These are phyloP conservation scores for Aspergillus vadensis DNA, from an alignment of 2,329 filamentous ascomycete genomes.

Conservation along the genomic window DNA sequence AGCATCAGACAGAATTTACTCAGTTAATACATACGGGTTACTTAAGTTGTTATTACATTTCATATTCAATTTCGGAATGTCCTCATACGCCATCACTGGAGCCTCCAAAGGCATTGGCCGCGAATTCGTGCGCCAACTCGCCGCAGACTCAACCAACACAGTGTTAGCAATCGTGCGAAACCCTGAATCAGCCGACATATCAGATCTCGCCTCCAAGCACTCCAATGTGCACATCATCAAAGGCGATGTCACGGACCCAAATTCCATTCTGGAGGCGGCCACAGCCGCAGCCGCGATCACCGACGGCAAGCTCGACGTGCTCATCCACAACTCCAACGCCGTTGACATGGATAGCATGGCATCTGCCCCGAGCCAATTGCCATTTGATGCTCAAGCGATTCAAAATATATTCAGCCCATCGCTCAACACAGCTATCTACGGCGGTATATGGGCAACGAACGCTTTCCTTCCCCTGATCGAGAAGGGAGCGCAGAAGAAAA, in stretches of 20 bases:
- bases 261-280: conserved; percentile 40
- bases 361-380: conserved; percentile 20
- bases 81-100: conserved; percentile 41
- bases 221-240: conserved; percentile 25
- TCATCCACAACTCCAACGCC: conserved; percentile 46
- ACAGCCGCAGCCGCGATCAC: conserved; percentile 35
- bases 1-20: background rate
- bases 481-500: conserved; percentile 45
- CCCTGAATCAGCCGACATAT: conserved; percentile 24
- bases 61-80: conserved; percentile 24
- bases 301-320: conserved; percentile 43
- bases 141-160: conserved; percentile 34
- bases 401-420: conserved; percentile 23
- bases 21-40: no score
- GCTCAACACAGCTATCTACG: conserved; percentile 17
- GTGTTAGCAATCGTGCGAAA: conserved; percentile 46
- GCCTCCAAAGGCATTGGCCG: conserved; percentile 38
- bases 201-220: conserved; percentile 1
- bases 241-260: conserved; percentile 31
- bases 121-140: conserved; percentile 34
- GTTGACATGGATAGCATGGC: conserved; percentile 20
- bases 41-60: no score
- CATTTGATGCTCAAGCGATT: conserved; percentile 16
- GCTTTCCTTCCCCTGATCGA: conserved; percentile 46
- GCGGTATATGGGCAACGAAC: conserved; percentile 29